Base-by-base conservation (phyloP, 176 grass and related monocot species). In the Olyra latifolia region DNA sequence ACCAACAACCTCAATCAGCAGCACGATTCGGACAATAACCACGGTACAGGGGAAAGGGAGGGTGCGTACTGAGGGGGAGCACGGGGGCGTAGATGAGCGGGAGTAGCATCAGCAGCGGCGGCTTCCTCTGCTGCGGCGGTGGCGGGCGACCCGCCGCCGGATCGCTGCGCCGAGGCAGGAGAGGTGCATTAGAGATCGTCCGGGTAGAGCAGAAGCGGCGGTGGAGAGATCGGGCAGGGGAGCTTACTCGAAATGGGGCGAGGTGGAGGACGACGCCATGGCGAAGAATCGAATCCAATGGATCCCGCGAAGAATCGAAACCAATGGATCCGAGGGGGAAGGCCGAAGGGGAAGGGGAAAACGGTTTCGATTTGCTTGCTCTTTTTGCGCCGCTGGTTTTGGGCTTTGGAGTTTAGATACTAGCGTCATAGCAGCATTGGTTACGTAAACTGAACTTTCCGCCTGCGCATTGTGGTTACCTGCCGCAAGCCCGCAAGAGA, bases 61-160 rank as follows among this genome's bases (percentile, higher is more conserved):
- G 29, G 16, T 30, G 25, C 88, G 54, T 89, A 99, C 96, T 93
- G n/a, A 99, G 84, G 23, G 90, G 96, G 4, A 99, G 88, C 19
- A 72, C 73, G 4, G 92, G 96, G 76, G 96, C 96, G 78, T 91
- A 93, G 71, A 93, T 64, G 63, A 99, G 96, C 52, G 96, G 96
- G 32, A 99, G 77, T 27, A 99, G 81, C 72, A 99, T 75, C 77
- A 91, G 87, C 27, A 79, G 63, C n/a, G 83, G 84, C 60, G 90
- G 88, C 46, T 89, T 91, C 74, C 88, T 80, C 43, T 75, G 85
- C 52, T 62, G 82, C 83, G 25, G 87, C 63, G 23, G 92, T 60
- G 30, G 82, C 45, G 39, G 62, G 13, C 63, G 89, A 80, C 80
- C 87, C 77, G 25, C 88, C 24, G 84, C 87, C 60, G 62, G 62